Conservation (phyloP, 2,329 filamentous ascomycete species). For the Ceratocystis variospora region DNA sequence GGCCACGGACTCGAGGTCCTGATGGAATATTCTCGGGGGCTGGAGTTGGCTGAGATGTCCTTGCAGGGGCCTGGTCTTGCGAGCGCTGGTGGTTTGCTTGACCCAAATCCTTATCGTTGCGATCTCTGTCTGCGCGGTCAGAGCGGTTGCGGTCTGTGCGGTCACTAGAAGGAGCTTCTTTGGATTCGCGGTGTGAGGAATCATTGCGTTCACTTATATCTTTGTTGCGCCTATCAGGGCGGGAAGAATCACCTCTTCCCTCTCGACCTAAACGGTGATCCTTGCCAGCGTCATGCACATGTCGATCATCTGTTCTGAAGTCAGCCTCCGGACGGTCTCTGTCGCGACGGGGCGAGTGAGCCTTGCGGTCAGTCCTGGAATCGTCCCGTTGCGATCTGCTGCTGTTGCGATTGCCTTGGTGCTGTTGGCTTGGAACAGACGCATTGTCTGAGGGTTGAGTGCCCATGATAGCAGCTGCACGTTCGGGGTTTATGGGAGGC, state of each 20-base stretch:
- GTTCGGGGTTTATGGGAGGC: constrained; percentile 41
- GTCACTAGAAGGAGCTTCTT: constrained; percentile 7
- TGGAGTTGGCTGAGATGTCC: constrained; percentile 9
- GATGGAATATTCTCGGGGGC: constrained; percentile 20
- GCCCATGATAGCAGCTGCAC: constrained; percentile 35
- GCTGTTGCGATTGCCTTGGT: background rate
- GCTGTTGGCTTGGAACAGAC: background rate
- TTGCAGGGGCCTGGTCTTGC: constrained; percentile 29
- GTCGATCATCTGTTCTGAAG: constrained; percentile 9
- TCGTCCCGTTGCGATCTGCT: constrained; percentile 9
- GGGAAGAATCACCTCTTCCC: constrained; percentile 37
- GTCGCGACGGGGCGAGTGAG: constrained; percentile 14
- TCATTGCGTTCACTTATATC: constrained; percentile 26
- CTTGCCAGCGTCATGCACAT: constrained; percentile 22
- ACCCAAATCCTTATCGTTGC: constrained; percentile 21
- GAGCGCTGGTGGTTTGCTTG: constrained; percentile 40
- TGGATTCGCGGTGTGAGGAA: constrained; percentile 21
- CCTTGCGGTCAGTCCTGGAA: constrained; percentile 11
- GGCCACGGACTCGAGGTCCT: constrained; percentile 23
- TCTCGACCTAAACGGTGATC: constrained; percentile 23
- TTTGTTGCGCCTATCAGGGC: constrained; percentile 29
- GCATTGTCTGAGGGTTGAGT: constrained; percentile 4
- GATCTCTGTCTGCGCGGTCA: background rate
- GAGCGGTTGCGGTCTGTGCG: background rate
- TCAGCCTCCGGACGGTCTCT: constrained; percentile 10